These are phyloP conservation scores for Phytophthora sojae DNA, from an alignment of 352 stramenopile species.

Conservation along the genomic window DNA sequence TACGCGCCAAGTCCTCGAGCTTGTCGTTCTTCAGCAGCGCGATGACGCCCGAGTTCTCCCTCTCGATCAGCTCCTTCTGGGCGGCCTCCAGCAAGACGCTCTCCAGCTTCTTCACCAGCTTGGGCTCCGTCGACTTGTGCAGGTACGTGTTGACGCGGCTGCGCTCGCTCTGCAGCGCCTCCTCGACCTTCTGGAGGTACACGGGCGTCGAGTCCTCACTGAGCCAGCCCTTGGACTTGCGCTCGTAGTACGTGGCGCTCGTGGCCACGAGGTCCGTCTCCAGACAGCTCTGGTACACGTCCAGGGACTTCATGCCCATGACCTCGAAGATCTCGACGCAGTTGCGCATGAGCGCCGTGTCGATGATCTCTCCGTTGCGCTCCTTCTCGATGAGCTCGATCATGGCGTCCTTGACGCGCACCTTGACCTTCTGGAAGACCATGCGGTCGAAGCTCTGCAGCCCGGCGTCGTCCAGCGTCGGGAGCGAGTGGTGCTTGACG, in stretches of 20 bases:
- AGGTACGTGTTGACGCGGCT: constrained; percentile 96
- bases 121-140: constrained; percentile 95
- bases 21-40: constrained; percentile 98
- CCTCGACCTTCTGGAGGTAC: constrained; percentile 97
- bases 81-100: constrained; percentile 95
- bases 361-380: constrained; percentile 97
- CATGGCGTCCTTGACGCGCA: constrained; percentile 90
- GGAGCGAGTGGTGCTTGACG: constrained; percentile 97
- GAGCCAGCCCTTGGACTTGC: constrained; percentile 98
- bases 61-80: constrained; percentile 97
- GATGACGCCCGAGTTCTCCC: constrained; percentile 97
- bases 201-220: constrained; percentile 96
- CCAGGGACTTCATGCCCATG: constrained; percentile 97
- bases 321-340: constrained; percentile 98
- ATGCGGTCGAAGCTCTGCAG: constrained; percentile 86
- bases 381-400: constrained; percentile 98
- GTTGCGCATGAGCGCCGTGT: constrained; percentile 96
- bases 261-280: constrained; percentile 94
- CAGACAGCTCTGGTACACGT: constrained; percentile 97
- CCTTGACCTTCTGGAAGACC: constrained; percentile 88
- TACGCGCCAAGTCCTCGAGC: constrained; percentile 96
- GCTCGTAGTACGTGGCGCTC: constrained; percentile 96
- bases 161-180: constrained; percentile 81
- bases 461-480: constrained; percentile 94
- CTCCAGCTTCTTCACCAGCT: constrained; percentile 95